Evolutionary conservation across 306 rosid genomes (phyloP), one percentile per base, ranked within the genome.

Genomic region (Erythrophleum fordii): DNA sequence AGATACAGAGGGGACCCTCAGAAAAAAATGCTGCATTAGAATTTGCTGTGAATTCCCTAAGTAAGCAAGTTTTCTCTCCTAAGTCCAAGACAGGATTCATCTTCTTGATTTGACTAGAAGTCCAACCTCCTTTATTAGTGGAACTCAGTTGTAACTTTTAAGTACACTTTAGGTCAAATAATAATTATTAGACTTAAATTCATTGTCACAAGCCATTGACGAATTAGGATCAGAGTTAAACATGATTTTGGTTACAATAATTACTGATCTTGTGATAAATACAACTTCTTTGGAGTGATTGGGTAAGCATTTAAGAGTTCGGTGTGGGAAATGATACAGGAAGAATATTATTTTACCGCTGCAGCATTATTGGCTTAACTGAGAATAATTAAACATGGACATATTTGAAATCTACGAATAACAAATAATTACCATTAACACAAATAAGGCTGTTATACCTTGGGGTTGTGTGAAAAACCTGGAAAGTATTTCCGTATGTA

Each of bases 21-120:
- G 99, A 95, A 87, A 88, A 93, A 79, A 92, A 95, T 84, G 99
- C 99, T 73, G 99, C 96, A 41, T 80, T 95, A 70, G 98, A 95
- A 74, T 95, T 95, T 85, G 81, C 98, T 5, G 98, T 95, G 61
- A 95, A 93, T 81, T 0, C 93, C 62, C 97, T 95, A 76, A 82
- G 99, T 93, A 86, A 89, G 93, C 76, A 46, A n/a, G 23, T 22
- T 29, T 58, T 61, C 46, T 18, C 39, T 34, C 23, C 64, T 18
- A 69, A 64, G 26, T 75, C 25, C 25, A 58, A 31, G 28, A 18
- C 44, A 25, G 28, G 79, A 20, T 78, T 82, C 37, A 51, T 78
- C 69, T 13, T 78, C 67, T 61, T 59, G 42, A 60, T 52, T 72
- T 37, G 10, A 76, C 11, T 13, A 51, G 29, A 51, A 76, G 2